phyloP scores from a whole-genome alignment of 2,329 filamentous ascomycete genomes.

The Rhynchosporium secalis region DNA sequence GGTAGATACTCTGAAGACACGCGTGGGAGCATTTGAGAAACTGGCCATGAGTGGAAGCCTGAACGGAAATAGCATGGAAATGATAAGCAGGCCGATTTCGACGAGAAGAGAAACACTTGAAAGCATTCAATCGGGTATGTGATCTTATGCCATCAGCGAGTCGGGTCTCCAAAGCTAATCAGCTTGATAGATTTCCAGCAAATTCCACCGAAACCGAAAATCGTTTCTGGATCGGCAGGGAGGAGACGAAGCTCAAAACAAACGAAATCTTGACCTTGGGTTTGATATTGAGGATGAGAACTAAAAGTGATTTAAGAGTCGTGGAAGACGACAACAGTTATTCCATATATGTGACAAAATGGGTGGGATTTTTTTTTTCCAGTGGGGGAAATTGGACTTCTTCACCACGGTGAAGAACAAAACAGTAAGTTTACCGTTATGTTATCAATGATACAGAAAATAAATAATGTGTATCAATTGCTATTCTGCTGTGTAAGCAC shows the following conservation, averaged over 20 bases:
- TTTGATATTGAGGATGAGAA: not conserved
- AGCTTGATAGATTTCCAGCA: constrained; percentile 16
- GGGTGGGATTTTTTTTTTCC: not conserved
- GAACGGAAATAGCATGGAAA: constrained; percentile 6
- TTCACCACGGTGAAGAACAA: not conserved
- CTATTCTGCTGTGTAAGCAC: not conserved
- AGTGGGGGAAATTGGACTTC: not conserved
- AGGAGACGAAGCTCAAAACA: constrained; percentile 7
- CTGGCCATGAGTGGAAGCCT: constrained; percentile 24
- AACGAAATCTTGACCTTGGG: not conserved
- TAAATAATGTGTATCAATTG: not conserved
- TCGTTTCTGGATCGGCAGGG: not conserved
- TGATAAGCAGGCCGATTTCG: not conserved
- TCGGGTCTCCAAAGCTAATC: not conserved
- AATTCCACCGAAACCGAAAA: constrained; percentile 13
- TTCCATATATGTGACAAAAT: not conserved
- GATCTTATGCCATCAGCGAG: not conserved
- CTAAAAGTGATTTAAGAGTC: not conserved
- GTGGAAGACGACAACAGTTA: not conserved
- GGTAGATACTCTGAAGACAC: constrained; percentile 19
- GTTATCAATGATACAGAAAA: not conserved
- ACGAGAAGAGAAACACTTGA: constrained; percentile 23
- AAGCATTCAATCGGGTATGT: constrained; percentile 25
- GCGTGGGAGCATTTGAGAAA: constrained; percentile 29
- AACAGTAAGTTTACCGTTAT: not conserved